Conservation (phyloP, 116 monocot species). For the Papilionanthe hybrid region DNA sequence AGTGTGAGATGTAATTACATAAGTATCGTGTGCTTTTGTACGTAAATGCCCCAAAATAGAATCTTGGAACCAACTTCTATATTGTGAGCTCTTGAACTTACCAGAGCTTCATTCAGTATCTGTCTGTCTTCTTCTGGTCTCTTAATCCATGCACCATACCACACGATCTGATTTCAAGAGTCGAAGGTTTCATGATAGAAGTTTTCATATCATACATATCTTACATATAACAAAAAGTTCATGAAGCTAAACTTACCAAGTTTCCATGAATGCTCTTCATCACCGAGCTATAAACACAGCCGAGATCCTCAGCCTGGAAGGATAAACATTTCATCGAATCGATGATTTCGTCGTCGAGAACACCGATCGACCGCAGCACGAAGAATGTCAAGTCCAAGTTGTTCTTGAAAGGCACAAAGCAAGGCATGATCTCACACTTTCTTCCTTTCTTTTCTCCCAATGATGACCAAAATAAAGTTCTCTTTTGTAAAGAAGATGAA, state of each 20-base stretch:
- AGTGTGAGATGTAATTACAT: no score
- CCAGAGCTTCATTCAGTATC: conserved; percentile 16
- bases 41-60: background rate
- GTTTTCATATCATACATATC: no score
- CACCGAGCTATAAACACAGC: conserved; percentile 33
- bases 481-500: background rate
- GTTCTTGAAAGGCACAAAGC: conserved; percentile 34
- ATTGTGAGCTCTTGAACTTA: conserved; percentile 4
- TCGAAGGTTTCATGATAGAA: background rate
- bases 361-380: conserved; percentile 13
- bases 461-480: background rate
- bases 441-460: background rate
- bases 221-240: no score
- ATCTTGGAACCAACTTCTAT: no score
- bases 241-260: conserved; percentile 1
- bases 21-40: no score
- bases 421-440: conserved; percentile 29
- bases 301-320: conserved; percentile 37
- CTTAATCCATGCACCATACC: conserved; percentile 42
- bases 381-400: conserved; percentile 32
- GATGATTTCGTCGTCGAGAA: conserved; percentile 37
- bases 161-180: conserved; percentile 16
- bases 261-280: conserved; percentile 46
- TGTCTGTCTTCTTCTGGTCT: conserved; percentile 21
- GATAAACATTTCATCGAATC: conserved; percentile 35